Evolutionary conservation across 1,284 basidiomycete genomes (phyloP).

Genomic region (Tylopilus sp.): DNA sequence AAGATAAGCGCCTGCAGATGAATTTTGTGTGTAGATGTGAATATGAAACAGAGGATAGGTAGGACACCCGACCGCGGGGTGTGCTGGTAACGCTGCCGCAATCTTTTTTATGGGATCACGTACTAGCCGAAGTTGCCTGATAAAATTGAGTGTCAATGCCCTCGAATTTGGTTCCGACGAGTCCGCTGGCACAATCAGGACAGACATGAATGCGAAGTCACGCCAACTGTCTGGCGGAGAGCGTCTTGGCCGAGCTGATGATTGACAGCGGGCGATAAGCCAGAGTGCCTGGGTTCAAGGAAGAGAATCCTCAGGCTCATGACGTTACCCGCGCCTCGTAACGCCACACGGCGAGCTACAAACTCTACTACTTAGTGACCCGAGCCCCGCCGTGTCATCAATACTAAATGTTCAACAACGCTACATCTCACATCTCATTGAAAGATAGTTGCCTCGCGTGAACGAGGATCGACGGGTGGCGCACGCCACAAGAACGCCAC

Average conservation of each 20-base stretch:
- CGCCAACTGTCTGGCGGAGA: not conserved
- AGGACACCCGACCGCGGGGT: slow-evolving; percentile 13
- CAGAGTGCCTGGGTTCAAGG: slow-evolving; percentile 1
- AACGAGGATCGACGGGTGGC: slow-evolving; percentile 9
- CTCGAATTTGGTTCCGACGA: slow-evolving; percentile 1
- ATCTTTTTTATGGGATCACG: slow-evolving; percentile 10
- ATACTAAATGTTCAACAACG: too few species aligned
- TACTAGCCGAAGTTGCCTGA: slow-evolving; percentile 29
- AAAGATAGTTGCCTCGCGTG: not conserved
- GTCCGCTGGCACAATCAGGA: not conserved
- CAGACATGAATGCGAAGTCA: not conserved
- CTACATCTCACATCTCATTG: not conserved
- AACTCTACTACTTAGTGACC: not conserved
- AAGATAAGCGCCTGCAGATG: slow-evolving; percentile 7
- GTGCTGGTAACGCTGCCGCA: slow-evolving; percentile 16
- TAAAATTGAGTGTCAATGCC: slow-evolving; percentile 16
- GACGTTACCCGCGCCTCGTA: slow-evolving; percentile 11
- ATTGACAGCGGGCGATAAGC: slow-evolving; percentile 22
- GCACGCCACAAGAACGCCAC: slow-evolving; percentile 14
- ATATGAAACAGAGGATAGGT: slow-evolving; percentile 15
- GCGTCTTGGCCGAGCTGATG: slow-evolving; percentile 3
- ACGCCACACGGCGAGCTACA: slow-evolving; percentile 26
- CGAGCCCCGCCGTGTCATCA: too few species aligned
- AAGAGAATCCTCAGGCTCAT: slow-evolving; percentile 18
- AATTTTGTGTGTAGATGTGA: slow-evolving; percentile 11